phyloP scores from a whole-genome alignment of 169 alveolate species.

The Toxoplasma gondii region DNA sequence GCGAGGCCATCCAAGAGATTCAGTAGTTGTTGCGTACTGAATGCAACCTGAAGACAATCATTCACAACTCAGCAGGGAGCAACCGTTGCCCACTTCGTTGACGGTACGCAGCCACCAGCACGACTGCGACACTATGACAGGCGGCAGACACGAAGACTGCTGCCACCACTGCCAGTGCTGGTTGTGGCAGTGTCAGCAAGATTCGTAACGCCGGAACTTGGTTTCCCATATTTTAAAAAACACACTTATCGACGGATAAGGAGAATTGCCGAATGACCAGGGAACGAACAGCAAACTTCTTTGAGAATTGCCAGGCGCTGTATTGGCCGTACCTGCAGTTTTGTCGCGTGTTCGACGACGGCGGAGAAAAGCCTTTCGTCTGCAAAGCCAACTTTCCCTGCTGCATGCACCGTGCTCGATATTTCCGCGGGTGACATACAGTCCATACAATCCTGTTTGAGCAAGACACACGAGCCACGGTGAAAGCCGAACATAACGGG shows the following conservation, averaged over 20 bases:
- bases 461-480: neutral
- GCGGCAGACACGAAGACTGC: neutral
- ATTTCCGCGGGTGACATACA: conserved; percentile 21
- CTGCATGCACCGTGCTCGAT: conserved; percentile 11
- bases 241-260: too few species aligned
- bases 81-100: too few species aligned
- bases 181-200: too few species aligned
- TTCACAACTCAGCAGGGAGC: too few species aligned
- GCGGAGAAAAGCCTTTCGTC: neutral
- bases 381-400: conserved; percentile 4
- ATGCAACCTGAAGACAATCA: conserved; percentile 45
- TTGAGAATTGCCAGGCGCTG: too few species aligned
- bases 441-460: conserved; percentile 3
- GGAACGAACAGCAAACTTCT: too few species aligned
- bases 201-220: too few species aligned
- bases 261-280: too few species aligned
- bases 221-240: too few species aligned
- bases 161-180: too few species aligned
- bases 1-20: conserved; percentile 56
- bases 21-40: conserved; percentile 58
- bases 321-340: conserved; percentile 14
- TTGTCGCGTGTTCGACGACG: conserved; percentile 16
- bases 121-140: neutral
- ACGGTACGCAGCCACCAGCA: neutral
- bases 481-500: neutral